Evolutionary conservation across 148 eudicot species (phyloP).

Genomic region (Vaccinium vitisidaea): DNA sequence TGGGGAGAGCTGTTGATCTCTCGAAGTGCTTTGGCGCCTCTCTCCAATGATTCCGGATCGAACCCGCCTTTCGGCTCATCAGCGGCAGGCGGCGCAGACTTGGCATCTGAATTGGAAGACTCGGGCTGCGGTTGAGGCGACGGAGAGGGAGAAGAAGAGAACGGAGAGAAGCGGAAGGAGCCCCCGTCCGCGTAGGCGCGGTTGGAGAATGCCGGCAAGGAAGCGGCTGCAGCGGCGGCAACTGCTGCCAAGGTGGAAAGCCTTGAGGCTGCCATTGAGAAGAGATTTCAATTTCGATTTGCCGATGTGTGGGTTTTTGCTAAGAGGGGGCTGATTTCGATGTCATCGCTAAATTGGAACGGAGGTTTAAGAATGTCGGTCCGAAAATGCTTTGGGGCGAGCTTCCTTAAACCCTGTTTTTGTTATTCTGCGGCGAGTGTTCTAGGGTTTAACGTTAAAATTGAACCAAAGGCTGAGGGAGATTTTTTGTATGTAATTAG

Average conservation of each 20-base stretch:
- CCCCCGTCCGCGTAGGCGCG: conserved; percentile 47
- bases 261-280: conserved; percentile 47
- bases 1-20: conserved; percentile 67
- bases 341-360: neutral
- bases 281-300: neutral
- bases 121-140: conserved; percentile 22
- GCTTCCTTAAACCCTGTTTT: conserved; percentile 7
- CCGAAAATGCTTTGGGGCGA: neutral
- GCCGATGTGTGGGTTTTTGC: neutral
- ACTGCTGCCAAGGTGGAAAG: conserved; percentile 41
- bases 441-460: conserved; percentile 14
- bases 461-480: neutral
- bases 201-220: conserved; percentile 31
- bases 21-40: conserved; percentile 75
- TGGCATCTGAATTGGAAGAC: conserved; percentile 20
- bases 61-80: conserved; percentile 65
- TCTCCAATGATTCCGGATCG: conserved; percentile 69
- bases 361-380: neutral
- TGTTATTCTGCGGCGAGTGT: neutral
- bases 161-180: conserved; percentile 55
- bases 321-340: neutral
- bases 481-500: neutral
- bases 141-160: conserved; percentile 31
- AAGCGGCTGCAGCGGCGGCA: conserved; percentile 36
- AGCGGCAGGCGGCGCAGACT: conserved; percentile 24